Base-by-base conservation (phyloP, 768 basidiomycete species). In the Tremella mesenterica region DNA sequence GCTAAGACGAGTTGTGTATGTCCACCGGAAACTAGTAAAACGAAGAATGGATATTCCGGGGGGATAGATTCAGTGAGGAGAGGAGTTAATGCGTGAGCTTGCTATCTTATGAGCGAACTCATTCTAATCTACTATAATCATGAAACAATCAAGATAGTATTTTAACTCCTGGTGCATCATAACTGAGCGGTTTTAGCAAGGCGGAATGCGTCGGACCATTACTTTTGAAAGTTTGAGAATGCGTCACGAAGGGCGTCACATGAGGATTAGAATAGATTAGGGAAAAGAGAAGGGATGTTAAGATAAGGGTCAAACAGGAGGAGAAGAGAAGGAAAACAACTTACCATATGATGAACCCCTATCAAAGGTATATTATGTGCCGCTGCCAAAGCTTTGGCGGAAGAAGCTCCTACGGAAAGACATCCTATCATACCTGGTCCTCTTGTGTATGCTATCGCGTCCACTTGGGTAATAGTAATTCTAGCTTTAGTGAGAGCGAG, bases 311-410 rank as follows among this genome's bases (percentile, higher is more conserved):
- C 10, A 10, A 25, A 5, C n/a, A n/a, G 47, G n/a, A 36, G 45
- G 44, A 16, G 7, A 12, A 29, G 20, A 27, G n/a, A 25, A 6
- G 45, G 20, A 27, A 47, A 9, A 14, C 18, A 36, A 65, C 76
- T 44, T 31, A 89, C 91, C 92, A 96, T 97, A 65, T 97, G 92
- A 73, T 96, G 88, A 5, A 95, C 87, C 2, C 90, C 90, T 2
- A 93, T 80, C 3, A 93, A 54, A 0, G 90, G 91, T 63, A 89
- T 86, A 36, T 79, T 77, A 12, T 81, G 76, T 0, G 83, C 83
- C 0, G 88, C 85, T 0, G 90, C 89, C 2, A 97, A 76, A 0
- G 83, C 81, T 69, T 87, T 88, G n/a, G 89, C 88, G 5, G 88
- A 83, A 55, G 86, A 86, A 9, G 82, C 81, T 39, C 83, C 82